Conservation (phyloP, 495 filamentous ascomycete genomes). For the Podospora fimiseda region DNA sequence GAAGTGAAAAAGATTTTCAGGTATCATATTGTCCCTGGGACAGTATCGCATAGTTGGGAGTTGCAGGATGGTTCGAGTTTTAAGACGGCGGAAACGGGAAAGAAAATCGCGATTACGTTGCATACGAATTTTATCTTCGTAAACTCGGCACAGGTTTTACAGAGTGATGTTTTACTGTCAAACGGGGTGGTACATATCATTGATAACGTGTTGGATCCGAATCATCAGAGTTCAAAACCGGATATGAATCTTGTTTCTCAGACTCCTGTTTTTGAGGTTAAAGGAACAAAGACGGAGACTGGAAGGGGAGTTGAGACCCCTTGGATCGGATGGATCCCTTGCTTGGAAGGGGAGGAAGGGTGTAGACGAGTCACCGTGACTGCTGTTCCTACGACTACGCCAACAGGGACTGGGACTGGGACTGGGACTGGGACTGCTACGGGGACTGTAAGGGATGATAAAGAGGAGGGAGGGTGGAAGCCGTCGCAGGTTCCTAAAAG, state of each 20-base stretch:
- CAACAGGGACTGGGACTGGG: too few relatives aligned
- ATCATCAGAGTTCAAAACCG: constrained; percentile 7
- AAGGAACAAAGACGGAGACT: constrained; percentile 11
- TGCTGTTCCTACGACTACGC: too few relatives aligned
- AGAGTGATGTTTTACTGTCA: constrained; percentile 27
- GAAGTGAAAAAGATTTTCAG: constrained; percentile 17
- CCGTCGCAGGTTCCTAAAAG: too few relatives aligned
- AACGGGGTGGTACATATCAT: constrained; percentile 60
- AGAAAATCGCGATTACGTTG: constrained; percentile 25
- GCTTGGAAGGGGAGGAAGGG: too few relatives aligned
- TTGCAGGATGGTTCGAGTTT: constrained; percentile 24
- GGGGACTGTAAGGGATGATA: too few relatives aligned
- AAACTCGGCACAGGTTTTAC: constrained; percentile 47
- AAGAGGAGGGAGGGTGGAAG: too few relatives aligned
- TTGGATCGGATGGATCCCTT: too few relatives aligned
- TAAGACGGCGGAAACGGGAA: constrained; percentile 31
- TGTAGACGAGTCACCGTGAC: too few relatives aligned
- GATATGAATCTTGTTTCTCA: constrained; percentile 11
- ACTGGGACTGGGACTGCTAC: too few relatives aligned
- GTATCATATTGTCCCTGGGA: constrained; percentile 36
- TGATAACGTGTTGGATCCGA: constrained; percentile 34
- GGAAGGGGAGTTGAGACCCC: too few relatives aligned
- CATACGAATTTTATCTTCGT: constrained; percentile 29
- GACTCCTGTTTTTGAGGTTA: constrained; percentile 10
- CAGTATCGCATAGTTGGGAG: constrained; percentile 36